Evolutionary conservation across 306 rosid species (phyloP).

Genomic region (Sechiopsis laciniata): DNA sequence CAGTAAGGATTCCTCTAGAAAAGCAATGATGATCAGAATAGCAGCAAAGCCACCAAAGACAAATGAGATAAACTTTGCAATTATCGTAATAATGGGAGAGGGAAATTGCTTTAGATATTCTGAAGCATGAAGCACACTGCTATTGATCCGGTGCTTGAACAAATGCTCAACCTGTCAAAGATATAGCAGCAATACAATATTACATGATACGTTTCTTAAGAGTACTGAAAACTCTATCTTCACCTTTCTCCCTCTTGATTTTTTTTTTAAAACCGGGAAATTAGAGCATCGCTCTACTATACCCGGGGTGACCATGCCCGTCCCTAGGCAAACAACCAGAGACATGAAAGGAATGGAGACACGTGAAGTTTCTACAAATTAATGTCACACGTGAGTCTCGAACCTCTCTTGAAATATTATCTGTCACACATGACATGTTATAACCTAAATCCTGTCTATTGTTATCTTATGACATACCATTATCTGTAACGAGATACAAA

Average conservation of each 20-base stretch:
- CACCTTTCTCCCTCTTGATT: too few relatives aligned
- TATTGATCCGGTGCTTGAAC: conserved; percentile 82
- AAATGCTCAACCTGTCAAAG: conserved; percentile 76
- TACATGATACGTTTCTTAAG: conserved; percentile 16
- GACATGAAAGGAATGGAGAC: too few relatives aligned
- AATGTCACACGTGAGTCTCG: too few relatives aligned
- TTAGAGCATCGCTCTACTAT: too few relatives aligned
- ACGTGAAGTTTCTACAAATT: too few relatives aligned
- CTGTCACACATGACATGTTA: background rate
- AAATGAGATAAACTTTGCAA: conserved; percentile 83
- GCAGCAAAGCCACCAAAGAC: conserved; percentile 96
- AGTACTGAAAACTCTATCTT: too few relatives aligned
- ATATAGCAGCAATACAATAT: conserved; percentile 14
- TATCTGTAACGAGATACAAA: background rate
- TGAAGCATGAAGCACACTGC: conserved; percentile 76
- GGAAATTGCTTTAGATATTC: conserved; percentile 84
- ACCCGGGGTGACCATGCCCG: too few relatives aligned
- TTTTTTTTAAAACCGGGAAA: too few relatives aligned
- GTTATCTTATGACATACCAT: background rate
- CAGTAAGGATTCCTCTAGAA: conserved; percentile 84
- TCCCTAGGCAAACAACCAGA: too few relatives aligned
- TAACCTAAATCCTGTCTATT: background rate
- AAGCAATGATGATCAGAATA: conserved; percentile 73
- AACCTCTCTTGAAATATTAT: background rate
- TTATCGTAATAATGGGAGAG: conserved; percentile 71